Base-by-base conservation (phyloP, 2,329 filamentous ascomycete genomes). In the Berkeleyomyces rouxiae region DNA sequence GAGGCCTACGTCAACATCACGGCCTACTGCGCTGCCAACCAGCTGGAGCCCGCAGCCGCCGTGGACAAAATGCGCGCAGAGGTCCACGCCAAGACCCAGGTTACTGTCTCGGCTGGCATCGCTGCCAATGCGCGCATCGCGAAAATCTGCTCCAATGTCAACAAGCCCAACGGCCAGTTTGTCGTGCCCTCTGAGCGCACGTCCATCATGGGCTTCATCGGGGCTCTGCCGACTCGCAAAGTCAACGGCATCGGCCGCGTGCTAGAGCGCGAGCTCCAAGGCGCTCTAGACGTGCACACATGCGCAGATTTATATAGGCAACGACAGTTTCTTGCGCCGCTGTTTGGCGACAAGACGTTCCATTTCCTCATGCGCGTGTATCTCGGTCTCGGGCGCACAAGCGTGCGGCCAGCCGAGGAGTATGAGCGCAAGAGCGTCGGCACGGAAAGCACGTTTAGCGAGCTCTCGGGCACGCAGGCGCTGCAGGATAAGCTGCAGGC, bases 1-100 rank as follows among this genome's bases (percentile, higher is more conserved):
- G 93, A 99, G 72, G 93, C 93, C 0, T 99, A 96, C 70, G 77
- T 99, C 37, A 97, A 99, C 69, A 88, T 99, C 64, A 97, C 93
- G 0, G 77, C 85, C 59, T 97, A 95, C 70, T 96, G 92, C 69
- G 68, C 75, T 9, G 80, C 83, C 42, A 84, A 91, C 66, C 70
- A 80, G 9, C 78, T 92, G 70, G 77, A 74, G 0, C 85, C 92
- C 0, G 84, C 86, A 55, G 85, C 89, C 39, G 88, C 79, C 0
- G 87, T 96, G 10, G 78, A 83, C 53, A 84, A 91, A 68, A 83
- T 97, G 76, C 83, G 93, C 7, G 78, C 78, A 9, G 84, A 95
- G 69, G 82, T 99, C 0, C 78, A 86, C 44, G 81, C 88, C 65
- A 84, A 82, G 68, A 87, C 90, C 0, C 83, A 86, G 46, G 85